Base-by-base conservation (phyloP, 441 rosid species). In the Syzygium malaccense region DNA sequence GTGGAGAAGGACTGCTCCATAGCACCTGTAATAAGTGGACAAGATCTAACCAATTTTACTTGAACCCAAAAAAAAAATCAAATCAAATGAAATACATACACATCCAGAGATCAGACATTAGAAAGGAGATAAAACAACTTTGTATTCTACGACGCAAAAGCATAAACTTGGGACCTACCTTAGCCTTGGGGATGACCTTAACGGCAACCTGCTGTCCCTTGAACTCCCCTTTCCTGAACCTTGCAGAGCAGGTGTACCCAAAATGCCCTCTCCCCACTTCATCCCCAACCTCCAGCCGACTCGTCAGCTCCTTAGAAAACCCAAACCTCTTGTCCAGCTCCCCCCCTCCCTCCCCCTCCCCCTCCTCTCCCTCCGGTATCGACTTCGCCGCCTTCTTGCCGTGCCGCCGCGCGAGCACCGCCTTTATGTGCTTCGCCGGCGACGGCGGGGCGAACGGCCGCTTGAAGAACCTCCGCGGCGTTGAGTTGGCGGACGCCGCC, bases 191-290 rank as follows among this genome's bases (percentile, higher is more conserved):
- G 87, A 97, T 95, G 94, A 97, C 96, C 93, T 98, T 98, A 87
- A 98, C 96, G 84, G 99, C 99, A 89, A 96, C 98, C 88, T 93
- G 95, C 79, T 93, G 96, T 71, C 96, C 99, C 88, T 97, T 96
- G 85, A 93, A 92, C 88, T 95, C 97, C 86, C 99, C 99, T 91
- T 96, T 97, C 94, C 94, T 98, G 92, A 93, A 97, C 92, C 87
- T 95, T 48, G 99, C 99, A 90, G 97, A 94, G 88, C 99, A 97
- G 89, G 99, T 98, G 86, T 96, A 97, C 88, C 99, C 99, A 91
- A 97, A 98, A 94, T 98, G 99, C 48, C 99, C 99, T 92, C 99
- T 88, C 85, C 99, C 99, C 78, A 97, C 97, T 88, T 97, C 99
- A 56, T 94, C 96, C 55, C 96, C 98, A 11, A 97, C 87, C 84